These are phyloP conservation scores for Coemansia sp. DNA, from an alignment of 192 early-diverging fungal genomes.

Conservation along the genomic window DNA sequence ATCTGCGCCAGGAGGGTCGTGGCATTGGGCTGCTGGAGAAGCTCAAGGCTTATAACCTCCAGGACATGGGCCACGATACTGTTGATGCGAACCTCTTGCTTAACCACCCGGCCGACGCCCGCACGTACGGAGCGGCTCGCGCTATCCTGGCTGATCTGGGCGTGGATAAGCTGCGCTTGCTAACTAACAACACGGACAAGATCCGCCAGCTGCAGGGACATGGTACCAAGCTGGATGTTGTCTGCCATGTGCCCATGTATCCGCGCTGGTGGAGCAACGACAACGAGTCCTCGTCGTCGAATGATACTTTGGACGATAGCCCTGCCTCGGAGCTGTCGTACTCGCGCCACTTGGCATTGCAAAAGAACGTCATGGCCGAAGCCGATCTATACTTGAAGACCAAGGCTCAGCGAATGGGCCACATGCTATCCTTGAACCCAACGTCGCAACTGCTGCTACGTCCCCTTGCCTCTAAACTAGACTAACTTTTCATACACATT, in stretches of 20 bases:
- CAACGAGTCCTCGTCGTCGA: constrained; percentile 20
- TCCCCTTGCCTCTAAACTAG: neutral
- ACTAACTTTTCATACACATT: neutral
- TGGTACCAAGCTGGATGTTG: constrained; percentile 66
- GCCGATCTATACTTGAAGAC: constrained; percentile 85
- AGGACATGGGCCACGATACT: constrained; percentile 95
- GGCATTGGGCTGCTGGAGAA: constrained; percentile 95
- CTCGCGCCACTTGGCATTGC: constrained; percentile 29
- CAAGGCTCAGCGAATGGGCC: constrained; percentile 91
- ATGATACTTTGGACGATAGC: constrained; percentile 20
- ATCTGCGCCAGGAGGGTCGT: constrained; percentile 94
- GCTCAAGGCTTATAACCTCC: constrained; percentile 95
- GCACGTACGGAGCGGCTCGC: constrained; percentile 88
- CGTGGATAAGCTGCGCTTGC: constrained; percentile 69
- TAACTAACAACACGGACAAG: constrained; percentile 98
- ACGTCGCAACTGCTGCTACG: constrained; percentile 11
- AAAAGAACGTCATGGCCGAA: constrained; percentile 59
- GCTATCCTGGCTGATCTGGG: constrained; percentile 87
- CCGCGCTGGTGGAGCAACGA: constrained; percentile 78
- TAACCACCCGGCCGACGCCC: constrained; percentile 90
- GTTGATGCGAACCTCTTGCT: constrained; percentile 88
- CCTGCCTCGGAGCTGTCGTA: constrained; percentile 29
- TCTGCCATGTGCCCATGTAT: constrained; percentile 87
- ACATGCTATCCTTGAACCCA: constrained; percentile 63
- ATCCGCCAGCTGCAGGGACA: constrained; percentile 74